Base-by-base conservation (phyloP, 179 eudicot species). In the Heliamphora pulchella region DNA sequence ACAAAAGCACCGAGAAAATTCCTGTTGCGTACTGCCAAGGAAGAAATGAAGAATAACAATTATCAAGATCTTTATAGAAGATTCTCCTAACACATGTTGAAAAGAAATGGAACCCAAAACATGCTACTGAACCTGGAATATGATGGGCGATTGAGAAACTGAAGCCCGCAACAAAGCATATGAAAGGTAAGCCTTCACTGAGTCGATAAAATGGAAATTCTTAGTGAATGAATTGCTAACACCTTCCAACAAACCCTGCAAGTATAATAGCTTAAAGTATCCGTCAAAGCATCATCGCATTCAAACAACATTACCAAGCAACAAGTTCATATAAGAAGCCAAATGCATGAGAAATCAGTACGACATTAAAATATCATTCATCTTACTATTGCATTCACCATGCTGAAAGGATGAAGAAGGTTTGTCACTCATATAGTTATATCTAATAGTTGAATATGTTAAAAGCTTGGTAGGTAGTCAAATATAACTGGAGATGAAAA, bases 231-330 rank as follows among this genome's bases (percentile, higher is more conserved):
- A 92, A 76, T 88, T 86, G 84, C 92, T 89, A 81, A 90, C 96
- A 47, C 98, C 99, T 89, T 96, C 99, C 86, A 96, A 85, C 80
- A 94, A 85, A 74, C 94, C 98, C 99, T 96, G 90, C 83, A 85
- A 82, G 78, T 64, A 8, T 18, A 77, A 73, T 31, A 20, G 20
- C 66, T 63, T 47, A 31, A 74, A 51, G 22, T 20, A 65, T 22
- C 18, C 64, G 58, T 54, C 64, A 20, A 78, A 69, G 54, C 63
- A 71, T 51, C 43, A 14, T 48, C 20, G 67, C 46, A 55, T 69
- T 55, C 44, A 10, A 63, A 75, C 53, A 64, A 79, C 3, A 62
- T 48, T 48, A 66, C 15, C 54, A 86, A 65, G 64, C 70, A 69
- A 51, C 80, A 44, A 57, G 46, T 77, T 8, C 57, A 61, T 8